A percentile compares a stretch with the other conserved stretches of the same genome.
Conservation (phyloP, 345 rosid genomes). For the Odontarrhena argentea region DNA sequence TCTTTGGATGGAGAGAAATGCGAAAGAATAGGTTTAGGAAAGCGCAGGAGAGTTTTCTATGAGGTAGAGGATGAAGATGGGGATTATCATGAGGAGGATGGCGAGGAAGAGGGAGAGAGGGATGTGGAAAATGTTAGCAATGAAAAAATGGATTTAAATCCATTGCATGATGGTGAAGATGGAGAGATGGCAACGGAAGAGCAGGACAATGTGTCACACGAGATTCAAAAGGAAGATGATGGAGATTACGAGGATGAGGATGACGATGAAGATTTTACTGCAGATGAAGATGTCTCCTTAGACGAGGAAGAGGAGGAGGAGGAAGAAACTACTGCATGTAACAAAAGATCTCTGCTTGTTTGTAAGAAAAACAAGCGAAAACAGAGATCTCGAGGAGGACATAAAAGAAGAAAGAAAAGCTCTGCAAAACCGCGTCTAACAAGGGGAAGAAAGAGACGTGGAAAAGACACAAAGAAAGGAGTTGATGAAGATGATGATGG, state of each 20-base stretch:
- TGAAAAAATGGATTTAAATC: constrained; percentile 26
- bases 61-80: constrained; percentile 42
- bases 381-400: constrained; percentile 43
- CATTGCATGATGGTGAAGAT: constrained; percentile 20
- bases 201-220: constrained; percentile 36
- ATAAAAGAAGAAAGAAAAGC: constrained; percentile 51
- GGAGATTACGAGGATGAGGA: constrained; percentile 58
- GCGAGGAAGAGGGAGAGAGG: constrained; percentile 38
- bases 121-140: constrained; percentile 3
- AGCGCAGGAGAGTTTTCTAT: constrained; percentile 40
- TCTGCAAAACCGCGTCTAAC: constrained; percentile 44
- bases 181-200: constrained; percentile 39
- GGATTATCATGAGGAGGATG: constrained; percentile 38
- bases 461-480: constrained; percentile 53
- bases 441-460: constrained; percentile 49
- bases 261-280: constrained; percentile 63
- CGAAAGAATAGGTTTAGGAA: constrained; percentile 12
- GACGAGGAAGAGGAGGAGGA: constrained; percentile 84
- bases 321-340: constrained; percentile 55
- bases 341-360: constrained; percentile 45
- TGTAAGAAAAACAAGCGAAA: constrained; percentile 42
- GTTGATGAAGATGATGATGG: constrained; percentile 46
- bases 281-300: constrained; percentile 65
- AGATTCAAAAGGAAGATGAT: constrained; percentile 44
- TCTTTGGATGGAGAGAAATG: constrained; percentile 30